phyloP scores from a whole-genome alignment of 2,329 filamentous ascomycete species.

The Colletotrichum salicis region DNA sequence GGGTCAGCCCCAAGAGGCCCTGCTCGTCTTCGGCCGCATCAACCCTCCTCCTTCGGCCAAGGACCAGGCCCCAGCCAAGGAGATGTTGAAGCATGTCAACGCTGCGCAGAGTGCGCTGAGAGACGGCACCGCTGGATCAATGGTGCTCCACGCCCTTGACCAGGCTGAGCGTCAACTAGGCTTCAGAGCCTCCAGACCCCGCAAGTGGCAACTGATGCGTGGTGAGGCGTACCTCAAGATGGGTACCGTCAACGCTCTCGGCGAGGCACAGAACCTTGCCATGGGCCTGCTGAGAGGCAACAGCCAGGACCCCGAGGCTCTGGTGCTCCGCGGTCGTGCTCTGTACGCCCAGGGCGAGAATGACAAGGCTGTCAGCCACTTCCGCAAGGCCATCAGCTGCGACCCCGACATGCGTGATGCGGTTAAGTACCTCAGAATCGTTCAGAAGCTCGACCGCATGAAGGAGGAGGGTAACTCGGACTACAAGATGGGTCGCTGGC shows the following conservation, averaged over 20 bases:
- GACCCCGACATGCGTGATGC: slow-evolving; percentile 93
- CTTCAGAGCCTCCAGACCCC: slow-evolving; percentile 78
- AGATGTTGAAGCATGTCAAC: slow-evolving; percentile 84
- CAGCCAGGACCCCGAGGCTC: slow-evolving; percentile 90
- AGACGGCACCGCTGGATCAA: slow-evolving; percentile 82
- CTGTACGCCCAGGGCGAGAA: slow-evolving; percentile 94
- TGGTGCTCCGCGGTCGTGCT: slow-evolving; percentile 87
- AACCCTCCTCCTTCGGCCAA: slow-evolving; percentile 83
- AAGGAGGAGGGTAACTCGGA: slow-evolving; percentile 93
- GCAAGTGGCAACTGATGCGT: slow-evolving; percentile 93
- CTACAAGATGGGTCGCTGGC: slow-evolving; percentile 86
- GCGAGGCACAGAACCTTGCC: slow-evolving; percentile 91
- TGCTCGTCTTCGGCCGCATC: slow-evolving; percentile 84
- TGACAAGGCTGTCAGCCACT: slow-evolving; percentile 91
- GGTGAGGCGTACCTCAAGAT: slow-evolving; percentile 94
- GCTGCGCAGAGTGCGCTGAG: slow-evolving; percentile 82
- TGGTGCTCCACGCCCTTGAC: slow-evolving; percentile 92
- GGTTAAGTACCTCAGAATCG: slow-evolving; percentile 86
- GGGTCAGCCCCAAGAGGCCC: slow-evolving; percentile 86
- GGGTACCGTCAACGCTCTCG: slow-evolving; percentile 87
- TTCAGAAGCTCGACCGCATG: slow-evolving; percentile 91
- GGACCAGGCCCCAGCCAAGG: slow-evolving; percentile 83
- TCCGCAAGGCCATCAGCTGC: slow-evolving; percentile 87
- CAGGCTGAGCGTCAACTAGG: slow-evolving; percentile 87
- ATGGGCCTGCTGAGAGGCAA: slow-evolving; percentile 88